Evolutionary conservation across 2,329 filamentous ascomycete species (phyloP), one percentile per base, ranked within the genome.

Genomic region (Alternaria sp.): DNA sequence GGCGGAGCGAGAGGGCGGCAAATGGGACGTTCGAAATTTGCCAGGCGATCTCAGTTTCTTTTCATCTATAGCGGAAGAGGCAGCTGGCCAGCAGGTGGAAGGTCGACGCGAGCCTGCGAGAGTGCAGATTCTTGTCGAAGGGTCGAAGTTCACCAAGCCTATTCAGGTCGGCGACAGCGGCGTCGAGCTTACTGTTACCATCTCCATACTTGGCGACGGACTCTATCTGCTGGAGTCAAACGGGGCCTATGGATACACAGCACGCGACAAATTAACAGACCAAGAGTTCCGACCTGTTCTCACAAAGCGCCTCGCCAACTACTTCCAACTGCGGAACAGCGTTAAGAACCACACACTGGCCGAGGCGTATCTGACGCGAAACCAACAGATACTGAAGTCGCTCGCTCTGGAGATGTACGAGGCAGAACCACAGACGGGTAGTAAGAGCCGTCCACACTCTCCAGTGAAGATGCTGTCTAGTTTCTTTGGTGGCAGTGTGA

Each of bases 401-500:
- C 82, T 97, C 23, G 87, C 86, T 50, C 84, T 92, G 44, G 84
- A 87, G 20, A 83, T 88, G 30, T 87, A 90, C 44, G 85, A 87
- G 0, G 88, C 64, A 90, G 73, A 91, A 88, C 77, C 76, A 8
- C 72, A 71, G 20, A 70, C 71, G 44, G 79, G 81, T 25, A 69
- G 69, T n/a, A 89, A 89, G 1, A 92, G 92, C 75, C 86, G 95
- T 10, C 89, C 89, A 5, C 88, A 90, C n/a, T 97, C 94, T 1
- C 94, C 95, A 0, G 92, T 96, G 51, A 98, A 97, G 78, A 86
- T 97, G 74, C 84, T 98, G 15, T 96, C 94, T 0, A 97, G 87
- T 74, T 88, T 97, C 58, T 88, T 96, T 71, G 87, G 88, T 33
- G 87, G 88, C 23, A 87, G 85, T 60, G 85, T 81, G 18, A 79